Conservation (phyloP, 1,284 basidiomycete species). For the Fomitopsis betulina region DNA sequence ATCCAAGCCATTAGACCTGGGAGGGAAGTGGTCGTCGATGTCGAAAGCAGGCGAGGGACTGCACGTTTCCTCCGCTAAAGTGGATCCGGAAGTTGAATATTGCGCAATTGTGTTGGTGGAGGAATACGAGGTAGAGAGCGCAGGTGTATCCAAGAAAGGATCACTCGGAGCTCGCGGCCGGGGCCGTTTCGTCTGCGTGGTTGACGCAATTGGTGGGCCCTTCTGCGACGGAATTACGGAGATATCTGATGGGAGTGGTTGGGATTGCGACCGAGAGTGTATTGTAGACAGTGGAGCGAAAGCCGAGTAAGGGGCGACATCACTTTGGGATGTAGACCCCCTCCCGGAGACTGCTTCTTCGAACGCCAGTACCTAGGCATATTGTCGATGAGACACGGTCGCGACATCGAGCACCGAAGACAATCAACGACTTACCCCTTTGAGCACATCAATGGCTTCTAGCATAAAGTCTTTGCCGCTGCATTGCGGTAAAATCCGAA, state of each 20-base stretch:
- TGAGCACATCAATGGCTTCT: conserved; percentile 75
- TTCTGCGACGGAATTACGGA: conserved; percentile 30
- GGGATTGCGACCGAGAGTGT: conserved; percentile 53
- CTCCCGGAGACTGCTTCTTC: conserved; percentile 52
- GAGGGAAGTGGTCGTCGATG: conserved; percentile 30
- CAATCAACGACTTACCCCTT: conserved; percentile 56
- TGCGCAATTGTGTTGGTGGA: conserved; percentile 39
- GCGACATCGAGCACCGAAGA: conserved; percentile 7
- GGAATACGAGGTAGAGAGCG: conserved; percentile 53
- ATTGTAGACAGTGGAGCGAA: conserved; percentile 31
- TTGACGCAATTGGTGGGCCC: conserved; percentile 33
- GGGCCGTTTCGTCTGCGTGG: conserved; percentile 51
- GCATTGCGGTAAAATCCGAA: conserved; percentile 18
- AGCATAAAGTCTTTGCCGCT: conserved; percentile 84
- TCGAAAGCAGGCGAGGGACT: conserved; percentile 33
- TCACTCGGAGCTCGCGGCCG: conserved; percentile 61
- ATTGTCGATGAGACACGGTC: neutral
- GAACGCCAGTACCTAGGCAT: conserved; percentile 44
- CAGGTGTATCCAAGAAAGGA: conserved; percentile 70
- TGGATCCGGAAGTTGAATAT: conserved; percentile 25
- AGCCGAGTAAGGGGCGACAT: conserved; percentile 30
- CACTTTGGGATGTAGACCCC: conserved; percentile 32
- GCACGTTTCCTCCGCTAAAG: conserved; percentile 34
- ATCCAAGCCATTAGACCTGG: conserved; percentile 30
- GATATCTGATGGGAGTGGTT: conserved; percentile 39